Conservation (phyloP, 805 yeast species). For the Isabelozyma pseudorhagii region DNA sequence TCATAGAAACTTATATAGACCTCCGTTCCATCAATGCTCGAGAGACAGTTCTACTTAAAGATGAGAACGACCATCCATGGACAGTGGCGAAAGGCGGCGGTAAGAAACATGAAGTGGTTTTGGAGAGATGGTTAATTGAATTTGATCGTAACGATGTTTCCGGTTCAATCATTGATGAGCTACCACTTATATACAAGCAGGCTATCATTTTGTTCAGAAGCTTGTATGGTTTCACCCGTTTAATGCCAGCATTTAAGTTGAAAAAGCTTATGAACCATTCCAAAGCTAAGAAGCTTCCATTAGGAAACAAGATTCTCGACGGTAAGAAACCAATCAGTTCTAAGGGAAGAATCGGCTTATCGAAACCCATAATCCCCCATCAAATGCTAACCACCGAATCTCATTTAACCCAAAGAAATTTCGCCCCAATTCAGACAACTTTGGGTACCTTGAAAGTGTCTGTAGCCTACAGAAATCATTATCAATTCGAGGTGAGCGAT, state of each 20-base stretch:
- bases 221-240: constrained; percentile 59
- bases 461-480: constrained; percentile 74
- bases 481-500: constrained; percentile 64
- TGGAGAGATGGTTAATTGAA: constrained; percentile 92
- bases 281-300: constrained; percentile 25
- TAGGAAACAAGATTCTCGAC: constrained; percentile 65
- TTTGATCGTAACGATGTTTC: constrained; percentile 51
- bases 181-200: constrained; percentile 70
- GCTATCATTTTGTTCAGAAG: constrained; percentile 72
- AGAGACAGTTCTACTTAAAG: constrained; percentile 58
- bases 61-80: constrained; percentile 52
- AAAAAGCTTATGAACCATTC: constrained; percentile 27
- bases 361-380: constrained; percentile 57
- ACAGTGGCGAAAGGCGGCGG: constrained; percentile 54
- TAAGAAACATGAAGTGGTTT: constrained; percentile 77
- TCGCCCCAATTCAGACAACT: constrained; percentile 72
- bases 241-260: constrained; percentile 72
- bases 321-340: constrained; percentile 78
- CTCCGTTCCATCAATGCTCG: constrained; percentile 53
- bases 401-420: constrained; percentile 58
- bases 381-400: constrained; percentile 34
- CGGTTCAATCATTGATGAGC: constrained; percentile 43
- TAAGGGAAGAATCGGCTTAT: constrained; percentile 80
- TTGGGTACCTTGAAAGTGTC: constrained; percentile 71
- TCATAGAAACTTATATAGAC: constrained; percentile 80